Evolutionary conservation across 2,329 filamentous ascomycete species (phyloP).

Genomic region (Verticillium albo-atrum): DNA sequence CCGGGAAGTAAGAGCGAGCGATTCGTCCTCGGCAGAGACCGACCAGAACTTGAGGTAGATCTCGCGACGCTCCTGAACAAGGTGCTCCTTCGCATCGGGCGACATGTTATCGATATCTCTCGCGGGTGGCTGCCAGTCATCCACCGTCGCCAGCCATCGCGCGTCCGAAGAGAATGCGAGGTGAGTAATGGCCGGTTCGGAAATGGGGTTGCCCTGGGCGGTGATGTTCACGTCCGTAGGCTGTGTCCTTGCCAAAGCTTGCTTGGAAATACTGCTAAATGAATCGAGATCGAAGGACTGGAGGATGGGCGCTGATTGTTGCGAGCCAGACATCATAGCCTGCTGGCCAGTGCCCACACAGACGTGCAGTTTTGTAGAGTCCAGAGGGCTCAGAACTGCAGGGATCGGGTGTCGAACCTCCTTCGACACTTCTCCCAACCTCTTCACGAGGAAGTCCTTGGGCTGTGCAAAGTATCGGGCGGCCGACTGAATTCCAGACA

Average conservation of each 20-base stretch:
- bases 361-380: constrained; percentile 61
- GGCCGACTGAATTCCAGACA: constrained; percentile 74
- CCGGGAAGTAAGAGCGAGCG: constrained; percentile 74
- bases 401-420: constrained; percentile 48
- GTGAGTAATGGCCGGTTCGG: constrained; percentile 72
- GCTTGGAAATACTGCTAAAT: constrained; percentile 74
- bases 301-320: constrained; percentile 54
- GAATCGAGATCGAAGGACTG: constrained; percentile 85
- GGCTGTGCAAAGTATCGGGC: constrained; percentile 45
- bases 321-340: constrained; percentile 44
- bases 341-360: constrained; percentile 61
- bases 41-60: constrained; percentile 90
- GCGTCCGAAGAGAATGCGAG: constrained; percentile 77
- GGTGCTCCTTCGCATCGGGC: constrained; percentile 33
- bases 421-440: constrained; percentile 42
- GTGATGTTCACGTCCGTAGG: constrained; percentile 75
- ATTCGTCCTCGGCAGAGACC: constrained; percentile 49
- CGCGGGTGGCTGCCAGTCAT: constrained; percentile 78
- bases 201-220: constrained; percentile 64
- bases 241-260: constrained; percentile 85
- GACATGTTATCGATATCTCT: constrained; percentile 55
- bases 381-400: constrained; percentile 56
- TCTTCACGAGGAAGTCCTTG: constrained; percentile 48
- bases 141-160: constrained; percentile 84
- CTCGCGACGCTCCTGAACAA: constrained; percentile 56